Conservation (phyloP, 257 asterid genomes). For the Linderniella brevidens region DNA sequence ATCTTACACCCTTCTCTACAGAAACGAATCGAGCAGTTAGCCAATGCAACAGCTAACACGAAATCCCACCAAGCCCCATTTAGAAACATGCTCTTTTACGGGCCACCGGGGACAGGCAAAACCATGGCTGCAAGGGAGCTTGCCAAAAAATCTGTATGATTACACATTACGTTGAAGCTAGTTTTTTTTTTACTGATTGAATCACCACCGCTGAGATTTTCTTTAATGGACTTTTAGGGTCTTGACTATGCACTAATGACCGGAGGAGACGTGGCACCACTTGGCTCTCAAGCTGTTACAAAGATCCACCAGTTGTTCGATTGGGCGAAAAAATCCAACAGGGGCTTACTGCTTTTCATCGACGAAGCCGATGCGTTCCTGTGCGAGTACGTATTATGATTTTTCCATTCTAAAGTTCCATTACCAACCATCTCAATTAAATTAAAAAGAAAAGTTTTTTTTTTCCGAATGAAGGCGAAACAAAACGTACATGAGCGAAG, state of each 20-base stretch:
- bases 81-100: conserved; percentile 86
- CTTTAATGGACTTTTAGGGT: conserved; percentile 19
- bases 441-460: neutral
- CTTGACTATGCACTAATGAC: conserved; percentile 98
- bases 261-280: conserved; percentile 95
- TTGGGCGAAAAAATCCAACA: conserved; percentile 85
- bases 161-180: conserved; percentile 6
- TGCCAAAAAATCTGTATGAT: conserved; percentile 78
- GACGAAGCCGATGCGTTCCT: conserved; percentile 98
- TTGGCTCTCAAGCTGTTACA: conserved; percentile 94
- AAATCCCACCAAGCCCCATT: conserved; percentile 88
- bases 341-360: conserved; percentile 79
- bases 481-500: conserved; percentile 96
- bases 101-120: conserved; percentile 98
- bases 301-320: conserved; percentile 92
- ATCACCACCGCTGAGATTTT: neutral
- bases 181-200: neutral
- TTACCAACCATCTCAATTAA: neutral
- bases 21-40: conserved; percentile 62
- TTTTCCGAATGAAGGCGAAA: conserved; percentile 40
- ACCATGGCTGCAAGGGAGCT: conserved; percentile 99
- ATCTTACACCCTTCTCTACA: conserved; percentile 76
- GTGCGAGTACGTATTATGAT: conserved; percentile 76
- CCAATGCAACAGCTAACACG: conserved; percentile 76
- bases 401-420: neutral